These are phyloP conservation scores for Cystobasidium pallidum DNA, from an alignment of 1,284 basidiomycete species.

Conservation along the genomic window DNA sequence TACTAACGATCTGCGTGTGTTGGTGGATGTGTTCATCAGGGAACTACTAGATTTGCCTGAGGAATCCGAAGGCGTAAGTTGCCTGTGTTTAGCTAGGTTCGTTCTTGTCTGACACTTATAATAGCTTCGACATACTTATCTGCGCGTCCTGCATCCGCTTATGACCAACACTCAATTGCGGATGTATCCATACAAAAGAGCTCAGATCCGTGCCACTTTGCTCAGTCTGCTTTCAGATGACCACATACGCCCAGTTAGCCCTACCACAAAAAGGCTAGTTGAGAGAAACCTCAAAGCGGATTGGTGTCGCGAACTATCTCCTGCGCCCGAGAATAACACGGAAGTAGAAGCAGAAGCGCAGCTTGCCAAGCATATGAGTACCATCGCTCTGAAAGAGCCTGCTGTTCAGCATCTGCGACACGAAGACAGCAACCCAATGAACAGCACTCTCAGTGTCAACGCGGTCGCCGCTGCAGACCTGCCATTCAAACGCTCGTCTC, in stretches of 20 bases:
- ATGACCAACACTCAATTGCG: conserved; percentile 92
- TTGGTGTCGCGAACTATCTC: conserved; percentile 67
- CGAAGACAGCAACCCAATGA: conserved; percentile 13
- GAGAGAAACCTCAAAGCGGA: conserved; percentile 83
- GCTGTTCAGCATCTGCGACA: conserved; percentile 1
- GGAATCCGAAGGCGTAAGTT: conserved; percentile 83
- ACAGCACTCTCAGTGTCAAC: conserved; percentile 37
- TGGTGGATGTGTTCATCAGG: conserved; percentile 94
- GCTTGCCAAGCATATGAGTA: conserved; percentile 39
- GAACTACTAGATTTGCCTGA: conserved; percentile 89
- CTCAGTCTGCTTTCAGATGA: conserved; percentile 74
- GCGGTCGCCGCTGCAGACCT: conserved; percentile 37
- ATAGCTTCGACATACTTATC: conserved; percentile 92
- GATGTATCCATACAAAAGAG: conserved; percentile 80
- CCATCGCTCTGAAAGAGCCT: conserved; percentile 27
- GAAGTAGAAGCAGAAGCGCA: conserved; percentile 36
- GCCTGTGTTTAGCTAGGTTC: neutral
- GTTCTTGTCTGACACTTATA: neutral
- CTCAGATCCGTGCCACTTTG: conserved; percentile 82
- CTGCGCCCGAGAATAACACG: conserved; percentile 15
- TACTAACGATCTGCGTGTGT: conserved; percentile 92
- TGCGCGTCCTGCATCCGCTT: conserved; percentile 92
- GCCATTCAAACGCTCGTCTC: neutral
- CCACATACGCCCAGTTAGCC: conserved; percentile 75
- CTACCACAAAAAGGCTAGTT: conserved; percentile 89